Percentiles rank a stretch among this genome's conserved stretches.
Conservation (phyloP, 441 rosid genomes). For the Populus hybrid region DNA sequence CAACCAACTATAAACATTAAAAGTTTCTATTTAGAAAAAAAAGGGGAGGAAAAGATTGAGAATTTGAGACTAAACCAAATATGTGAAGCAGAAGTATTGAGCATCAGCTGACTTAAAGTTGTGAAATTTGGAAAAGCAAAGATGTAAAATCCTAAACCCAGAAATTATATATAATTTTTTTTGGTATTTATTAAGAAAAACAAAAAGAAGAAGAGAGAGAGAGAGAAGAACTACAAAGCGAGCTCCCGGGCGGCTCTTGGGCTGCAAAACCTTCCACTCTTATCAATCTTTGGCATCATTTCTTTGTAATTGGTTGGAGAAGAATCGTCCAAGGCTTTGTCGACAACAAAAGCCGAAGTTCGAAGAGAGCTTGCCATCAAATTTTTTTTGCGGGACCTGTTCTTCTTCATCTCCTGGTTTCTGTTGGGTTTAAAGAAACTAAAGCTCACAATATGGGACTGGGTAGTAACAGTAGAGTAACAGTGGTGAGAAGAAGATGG, state of each 20-base stretch:
- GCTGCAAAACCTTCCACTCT: slow-evolving; percentile 88
- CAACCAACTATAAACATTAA: not conserved
- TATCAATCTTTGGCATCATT: slow-evolving; percentile 71
- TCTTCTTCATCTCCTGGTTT: slow-evolving; percentile 1
- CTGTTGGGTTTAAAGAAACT: not conserved
- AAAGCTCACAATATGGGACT: not conserved
- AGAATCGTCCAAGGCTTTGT: slow-evolving; percentile 26
- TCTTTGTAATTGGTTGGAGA: slow-evolving; percentile 28
- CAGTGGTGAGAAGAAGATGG: not conserved
- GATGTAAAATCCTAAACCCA: not conserved
- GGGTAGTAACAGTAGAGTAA: not conserved
- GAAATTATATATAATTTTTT: not conserved
- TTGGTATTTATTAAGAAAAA: not conserved
- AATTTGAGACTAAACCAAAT: not conserved
- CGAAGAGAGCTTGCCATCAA: slow-evolving; percentile 25
- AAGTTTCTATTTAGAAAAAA: not conserved
- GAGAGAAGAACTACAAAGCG: slow-evolving; percentile 51
- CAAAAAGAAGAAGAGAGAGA: not conserved
- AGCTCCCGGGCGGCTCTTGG: slow-evolving; percentile 97
- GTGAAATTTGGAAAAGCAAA: not conserved
- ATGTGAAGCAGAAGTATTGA: not conserved
- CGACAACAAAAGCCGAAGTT: slow-evolving; percentile 34
- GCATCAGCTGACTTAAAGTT: not conserved
- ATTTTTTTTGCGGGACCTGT: slow-evolving; percentile 25
- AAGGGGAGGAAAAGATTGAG: not conserved